Conservation (phyloP, 805 yeast genomes). For the Blastobotrys peoriensis region DNA sequence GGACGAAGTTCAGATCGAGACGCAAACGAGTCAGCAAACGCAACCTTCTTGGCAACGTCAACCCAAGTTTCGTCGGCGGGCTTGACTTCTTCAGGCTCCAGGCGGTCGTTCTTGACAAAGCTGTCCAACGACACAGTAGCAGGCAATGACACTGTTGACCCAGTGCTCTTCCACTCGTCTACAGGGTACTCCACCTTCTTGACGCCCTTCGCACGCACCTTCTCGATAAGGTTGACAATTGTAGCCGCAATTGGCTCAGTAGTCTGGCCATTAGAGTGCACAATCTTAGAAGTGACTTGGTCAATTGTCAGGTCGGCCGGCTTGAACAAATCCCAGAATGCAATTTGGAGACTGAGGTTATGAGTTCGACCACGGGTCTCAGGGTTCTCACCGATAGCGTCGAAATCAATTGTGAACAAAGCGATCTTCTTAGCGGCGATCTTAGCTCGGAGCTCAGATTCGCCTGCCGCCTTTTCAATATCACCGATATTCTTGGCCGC, state of each 20-base stretch:
- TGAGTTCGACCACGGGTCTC: conserved; percentile 71
- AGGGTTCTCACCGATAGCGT: conserved; percentile 57
- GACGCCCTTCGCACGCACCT: conserved; percentile 23
- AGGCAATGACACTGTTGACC: conserved; percentile 10
- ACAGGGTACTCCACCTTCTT: conserved; percentile 33
- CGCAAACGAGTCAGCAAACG: conserved; percentile 75
- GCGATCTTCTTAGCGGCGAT: conserved; percentile 48
- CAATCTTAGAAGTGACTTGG: conserved; percentile 66
- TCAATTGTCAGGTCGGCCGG: conserved; percentile 49
- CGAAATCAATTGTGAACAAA: conserved; percentile 55
- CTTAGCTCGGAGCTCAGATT: conserved; percentile 45
- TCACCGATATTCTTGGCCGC: conserved; percentile 25
- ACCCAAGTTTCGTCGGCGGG: conserved; percentile 39
- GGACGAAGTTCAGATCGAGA: conserved; percentile 67
- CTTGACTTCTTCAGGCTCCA: conserved; percentile 11
- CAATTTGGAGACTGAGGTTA: conserved; percentile 69
- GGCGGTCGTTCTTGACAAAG: conserved; percentile 22
- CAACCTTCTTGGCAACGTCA: conserved; percentile 61
- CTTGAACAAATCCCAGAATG: conserved; percentile 54
- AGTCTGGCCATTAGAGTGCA: conserved; percentile 75
- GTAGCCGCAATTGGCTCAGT: conserved; percentile 68
- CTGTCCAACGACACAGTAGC: conserved; percentile 24
- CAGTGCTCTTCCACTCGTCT: conserved; percentile 29
- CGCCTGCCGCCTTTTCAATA: conserved; percentile 46
- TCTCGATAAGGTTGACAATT: conserved; percentile 35